Conservation (phyloP, 768 basidiomycete species). For the Gymnopilus junonius region DNA sequence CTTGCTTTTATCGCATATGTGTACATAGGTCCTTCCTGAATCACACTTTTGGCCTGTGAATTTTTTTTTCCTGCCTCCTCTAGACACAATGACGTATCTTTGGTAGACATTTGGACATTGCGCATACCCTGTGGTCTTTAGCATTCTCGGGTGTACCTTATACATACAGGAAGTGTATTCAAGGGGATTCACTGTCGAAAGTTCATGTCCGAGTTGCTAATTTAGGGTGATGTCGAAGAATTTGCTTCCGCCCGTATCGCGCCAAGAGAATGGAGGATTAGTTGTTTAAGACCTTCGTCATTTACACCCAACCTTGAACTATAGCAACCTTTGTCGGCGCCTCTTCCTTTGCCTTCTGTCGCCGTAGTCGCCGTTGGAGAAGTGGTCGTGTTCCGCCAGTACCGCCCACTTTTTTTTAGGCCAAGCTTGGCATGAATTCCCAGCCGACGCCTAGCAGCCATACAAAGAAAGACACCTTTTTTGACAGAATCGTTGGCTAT, state of each 20-base stretch:
- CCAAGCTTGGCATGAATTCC: conserved; percentile 22
- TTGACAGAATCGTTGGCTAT: conserved; percentile 42
- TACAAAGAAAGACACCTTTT: conserved; percentile 16
- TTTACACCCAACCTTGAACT: not conserved
- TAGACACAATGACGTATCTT: conserved; percentile 1
- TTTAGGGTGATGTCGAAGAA: not conserved
- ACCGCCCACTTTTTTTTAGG: not conserved
- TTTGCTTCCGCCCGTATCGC: conserved; percentile 6
- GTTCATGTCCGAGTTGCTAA: not conserved
- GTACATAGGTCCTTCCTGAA: conserved; percentile 26
- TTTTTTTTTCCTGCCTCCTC: not conserved
- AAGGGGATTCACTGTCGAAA: not conserved
- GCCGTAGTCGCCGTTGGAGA: not conserved
- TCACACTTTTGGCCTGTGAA: conserved; percentile 14
- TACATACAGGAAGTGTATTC: not conserved
- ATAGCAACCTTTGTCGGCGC: not conserved
- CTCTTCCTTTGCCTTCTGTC: not conserved
- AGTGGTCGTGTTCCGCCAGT: not conserved
- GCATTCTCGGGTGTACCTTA: not conserved
- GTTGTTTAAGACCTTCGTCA: not conserved
- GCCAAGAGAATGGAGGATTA: conserved; percentile 4
- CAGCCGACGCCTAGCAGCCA: conserved; percentile 6
- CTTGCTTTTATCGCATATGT: conserved; percentile 25
- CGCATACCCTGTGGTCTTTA: no score
- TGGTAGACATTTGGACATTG: not conserved